phyloP scores from a whole-genome alignment of 768 basidiomycete species.

The Termitomyces sp. region DNA sequence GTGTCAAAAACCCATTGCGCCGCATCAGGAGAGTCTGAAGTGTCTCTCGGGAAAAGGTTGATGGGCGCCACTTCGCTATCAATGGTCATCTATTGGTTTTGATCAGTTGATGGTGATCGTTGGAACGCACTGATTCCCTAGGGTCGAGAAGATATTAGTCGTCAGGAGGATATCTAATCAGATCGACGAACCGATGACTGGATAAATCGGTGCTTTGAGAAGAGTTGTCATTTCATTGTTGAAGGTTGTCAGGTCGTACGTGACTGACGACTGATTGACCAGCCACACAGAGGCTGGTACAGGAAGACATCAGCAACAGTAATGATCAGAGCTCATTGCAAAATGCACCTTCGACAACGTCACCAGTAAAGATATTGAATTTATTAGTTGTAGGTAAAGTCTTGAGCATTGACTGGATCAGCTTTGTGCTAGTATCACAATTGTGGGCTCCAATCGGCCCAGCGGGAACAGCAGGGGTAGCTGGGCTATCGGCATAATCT shows the following conservation, averaged over 20 bases:
- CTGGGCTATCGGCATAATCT: slow-evolving; percentile 37
- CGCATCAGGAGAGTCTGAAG: slow-evolving; percentile 28
- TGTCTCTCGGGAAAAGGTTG: slow-evolving; percentile 54
- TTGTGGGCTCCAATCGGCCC: slow-evolving; percentile 43
- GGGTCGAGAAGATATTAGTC: neutral
- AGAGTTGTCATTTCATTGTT: slow-evolving; percentile 40
- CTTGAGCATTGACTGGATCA: slow-evolving; percentile 49
- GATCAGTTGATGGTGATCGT: neutral
- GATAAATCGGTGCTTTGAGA: slow-evolving; percentile 41
- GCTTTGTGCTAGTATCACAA: slow-evolving; percentile 49
- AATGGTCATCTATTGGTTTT: neutral
- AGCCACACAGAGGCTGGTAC: slow-evolving; percentile 47
- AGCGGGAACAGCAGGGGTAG: slow-evolving; percentile 39
- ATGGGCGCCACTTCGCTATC: slow-evolving; percentile 54
- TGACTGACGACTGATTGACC: slow-evolving; percentile 36
- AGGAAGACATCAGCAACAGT: neutral
- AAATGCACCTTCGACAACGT: slow-evolving; percentile 54
- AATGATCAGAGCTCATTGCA: neutral
- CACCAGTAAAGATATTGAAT: slow-evolving; percentile 64
- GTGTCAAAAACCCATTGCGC: slow-evolving; percentile 58
- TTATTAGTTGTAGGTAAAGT: slow-evolving; percentile 35
- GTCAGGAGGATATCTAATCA: neutral
- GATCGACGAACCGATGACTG: slow-evolving; percentile 40
- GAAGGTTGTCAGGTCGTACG: slow-evolving; percentile 39
- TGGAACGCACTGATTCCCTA: slow-evolving; percentile 48